These are phyloP conservation scores for Lizonia empirigonia DNA, from an alignment of 2,329 filamentous ascomycete species.

Conservation along the genomic window DNA sequence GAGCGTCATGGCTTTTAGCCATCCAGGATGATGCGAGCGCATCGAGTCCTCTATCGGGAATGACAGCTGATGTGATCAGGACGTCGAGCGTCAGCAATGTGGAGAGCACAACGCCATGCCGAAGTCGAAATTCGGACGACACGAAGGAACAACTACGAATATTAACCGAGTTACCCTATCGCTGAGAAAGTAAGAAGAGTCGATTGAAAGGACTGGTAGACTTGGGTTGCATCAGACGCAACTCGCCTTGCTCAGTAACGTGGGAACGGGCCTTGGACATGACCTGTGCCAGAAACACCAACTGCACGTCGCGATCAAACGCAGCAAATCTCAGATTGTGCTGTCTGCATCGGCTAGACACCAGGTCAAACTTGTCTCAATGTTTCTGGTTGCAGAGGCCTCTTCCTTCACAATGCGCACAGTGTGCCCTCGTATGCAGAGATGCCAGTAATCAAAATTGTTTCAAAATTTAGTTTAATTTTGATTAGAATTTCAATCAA, in stretches of 20 bases:
- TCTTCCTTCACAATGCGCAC: background rate
- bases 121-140: background rate
- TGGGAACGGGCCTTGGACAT: background rate
- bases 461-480: too few relatives aligned
- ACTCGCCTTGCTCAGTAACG: background rate
- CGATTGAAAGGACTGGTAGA: background rate
- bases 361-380: background rate
- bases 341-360: background rate
- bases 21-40: conserved; percentile 11
- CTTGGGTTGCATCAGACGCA: background rate
- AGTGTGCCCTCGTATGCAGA: background rate
- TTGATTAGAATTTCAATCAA: too few relatives aligned
- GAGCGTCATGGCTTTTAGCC: conserved; percentile 8
- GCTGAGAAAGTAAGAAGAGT: conserved; percentile 1
- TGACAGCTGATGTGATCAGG: conserved; percentile 15
- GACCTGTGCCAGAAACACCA: background rate
- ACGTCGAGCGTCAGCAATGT: background rate
- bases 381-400: background rate
- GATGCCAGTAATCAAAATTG: too few relatives aligned
- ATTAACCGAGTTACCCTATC: background rate
- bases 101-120: background rate
- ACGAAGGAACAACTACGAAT: background rate
- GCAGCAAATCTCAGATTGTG: background rate
- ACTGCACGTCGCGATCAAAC: background rate
- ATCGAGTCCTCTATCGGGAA: conserved; percentile 20